A percentile compares a stretch with the other conserved stretches of the same genome.
These are phyloP conservation scores for Backusella mclennaniae DNA, from an alignment of 192 early-diverging fungal genomes.

Conservation along the genomic window DNA sequence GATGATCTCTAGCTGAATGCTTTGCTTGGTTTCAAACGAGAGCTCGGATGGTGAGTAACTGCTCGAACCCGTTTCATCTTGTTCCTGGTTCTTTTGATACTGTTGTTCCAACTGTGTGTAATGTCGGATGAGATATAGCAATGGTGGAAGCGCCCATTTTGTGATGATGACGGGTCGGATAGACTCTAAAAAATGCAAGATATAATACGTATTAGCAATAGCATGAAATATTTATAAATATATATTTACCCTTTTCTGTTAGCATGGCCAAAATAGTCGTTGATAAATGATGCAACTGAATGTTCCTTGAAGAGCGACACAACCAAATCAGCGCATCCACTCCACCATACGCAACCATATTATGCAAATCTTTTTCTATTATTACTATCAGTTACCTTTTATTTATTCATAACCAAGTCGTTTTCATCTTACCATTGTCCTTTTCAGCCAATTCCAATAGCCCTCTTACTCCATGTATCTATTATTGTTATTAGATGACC, in stretches of 20 bases:
- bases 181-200: constrained; percentile 31
- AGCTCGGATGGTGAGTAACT: background rate
- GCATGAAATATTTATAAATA: background rate
- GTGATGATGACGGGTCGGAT: constrained; percentile 47
- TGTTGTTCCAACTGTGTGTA: constrained; percentile 5
- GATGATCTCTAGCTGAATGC: constrained; percentile 2
- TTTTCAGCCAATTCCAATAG: constrained; percentile 50
- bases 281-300: constrained; percentile 44
- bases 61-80: background rate
- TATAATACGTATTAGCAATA: background rate
- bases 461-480: constrained; percentile 52
- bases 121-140: constrained; percentile 37
- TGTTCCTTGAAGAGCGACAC: constrained; percentile 36
- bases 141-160: constrained; percentile 46
- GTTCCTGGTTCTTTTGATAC: background rate
- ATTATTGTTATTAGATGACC: background rate
- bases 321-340: constrained; percentile 54
- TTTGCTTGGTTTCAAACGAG: background rate
- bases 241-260: constrained; percentile 44
- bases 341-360: constrained; percentile 50
- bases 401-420: background rate
- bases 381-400: background rate
- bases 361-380: constrained; percentile 44
- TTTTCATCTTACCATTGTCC: constrained; percentile 44
- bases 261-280: constrained; percentile 49